Percentiles rank a stretch among this genome's conserved stretches.
These are phyloP conservation scores for Omphalea diandra DNA, from an alignment of 441 rosid genomes.

Conservation along the genomic window DNA sequence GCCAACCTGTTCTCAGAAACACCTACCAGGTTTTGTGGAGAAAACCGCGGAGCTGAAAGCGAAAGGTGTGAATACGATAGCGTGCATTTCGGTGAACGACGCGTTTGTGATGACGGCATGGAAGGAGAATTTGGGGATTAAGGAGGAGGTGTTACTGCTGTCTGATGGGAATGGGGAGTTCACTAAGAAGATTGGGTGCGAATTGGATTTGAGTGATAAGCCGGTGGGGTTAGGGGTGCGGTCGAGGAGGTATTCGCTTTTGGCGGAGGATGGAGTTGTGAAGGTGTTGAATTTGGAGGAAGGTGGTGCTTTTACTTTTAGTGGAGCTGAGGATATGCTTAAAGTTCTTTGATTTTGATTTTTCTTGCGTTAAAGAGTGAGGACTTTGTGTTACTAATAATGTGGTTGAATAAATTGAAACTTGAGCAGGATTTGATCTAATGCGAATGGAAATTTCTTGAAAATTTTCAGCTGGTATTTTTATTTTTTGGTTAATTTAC, in stretches of 20 bases:
- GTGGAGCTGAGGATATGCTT: constrained; percentile 83
- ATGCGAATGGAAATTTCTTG: background rate
- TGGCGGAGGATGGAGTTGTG: constrained; percentile 83
- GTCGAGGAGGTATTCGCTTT: constrained; percentile 76
- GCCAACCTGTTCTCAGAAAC: constrained; percentile 88
- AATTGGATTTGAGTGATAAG: constrained; percentile 74
- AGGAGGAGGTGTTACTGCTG: constrained; percentile 65
- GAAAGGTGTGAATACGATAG: constrained; percentile 70
- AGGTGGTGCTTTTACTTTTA: constrained; percentile 82
- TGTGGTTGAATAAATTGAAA: background rate
- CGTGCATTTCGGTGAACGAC: constrained; percentile 79
- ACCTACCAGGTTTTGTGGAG: constrained; percentile 85
- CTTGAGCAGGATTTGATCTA: background rate
- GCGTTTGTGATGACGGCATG: constrained; percentile 85
- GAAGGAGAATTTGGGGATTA: constrained; percentile 64
- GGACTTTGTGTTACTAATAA: background rate
- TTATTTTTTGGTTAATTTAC: no score
- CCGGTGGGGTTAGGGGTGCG: constrained; percentile 76
- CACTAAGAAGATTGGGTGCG: constrained; percentile 71
- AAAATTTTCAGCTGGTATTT: no score
- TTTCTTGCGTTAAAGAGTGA: no score
- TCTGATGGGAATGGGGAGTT: constrained; percentile 77
- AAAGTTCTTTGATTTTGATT: constrained; percentile 47
- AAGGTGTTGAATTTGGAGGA: constrained; percentile 81
- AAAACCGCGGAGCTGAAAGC: constrained; percentile 72